Evolutionary conservation across 306 rosid genomes (phyloP), one percentile per base, ranked within the genome.

Genomic region (Astragalus glycyphyllos): DNA sequence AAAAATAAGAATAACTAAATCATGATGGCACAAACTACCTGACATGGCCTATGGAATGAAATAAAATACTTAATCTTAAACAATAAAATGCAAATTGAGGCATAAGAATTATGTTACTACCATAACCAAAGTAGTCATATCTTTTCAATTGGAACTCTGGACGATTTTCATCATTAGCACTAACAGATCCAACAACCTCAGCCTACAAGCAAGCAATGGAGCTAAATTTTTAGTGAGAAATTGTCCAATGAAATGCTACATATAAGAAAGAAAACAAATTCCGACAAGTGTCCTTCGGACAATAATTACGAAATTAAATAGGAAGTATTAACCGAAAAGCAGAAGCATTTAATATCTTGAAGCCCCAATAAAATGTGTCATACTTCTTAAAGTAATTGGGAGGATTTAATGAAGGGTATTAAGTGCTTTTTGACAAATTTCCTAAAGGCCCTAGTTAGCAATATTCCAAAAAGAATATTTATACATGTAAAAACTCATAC

Each of bases 121-220:
- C 90, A 77, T 85, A 72, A 75, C 96, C 97, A 84, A 91, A 94
- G 81, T 87, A 94, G 80, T 89, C 97, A 38, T 67, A 86, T 79
- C 82, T 84, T 73, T 79, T 83, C 82, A 94, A 74, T 58, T 80
- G 89, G 78, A 91, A 94, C 68, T 94, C 97, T 0, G 87, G 82
- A 35, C 85, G 84, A 74, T 79, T 82, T 76, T 82, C 92, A 64
- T 73, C 96, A 71, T 81, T 84, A 40, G 73, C 83, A 58, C 74
- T 68, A 61, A 70, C 76, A 49, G 88, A 78, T 54, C 89, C 91
- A 68, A 61, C 79, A 60, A 89, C 93, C 78, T 89, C 87, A 31
- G 97, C 97, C 98, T 94, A 88, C 68, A 78, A 87, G 77, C 66
- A 69, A 26, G 31, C 45, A 40, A 76, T 14, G 49, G 73, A 48